Conservation (phyloP, 768 basidiomycete species). For the Mycena kentingensis region DNA sequence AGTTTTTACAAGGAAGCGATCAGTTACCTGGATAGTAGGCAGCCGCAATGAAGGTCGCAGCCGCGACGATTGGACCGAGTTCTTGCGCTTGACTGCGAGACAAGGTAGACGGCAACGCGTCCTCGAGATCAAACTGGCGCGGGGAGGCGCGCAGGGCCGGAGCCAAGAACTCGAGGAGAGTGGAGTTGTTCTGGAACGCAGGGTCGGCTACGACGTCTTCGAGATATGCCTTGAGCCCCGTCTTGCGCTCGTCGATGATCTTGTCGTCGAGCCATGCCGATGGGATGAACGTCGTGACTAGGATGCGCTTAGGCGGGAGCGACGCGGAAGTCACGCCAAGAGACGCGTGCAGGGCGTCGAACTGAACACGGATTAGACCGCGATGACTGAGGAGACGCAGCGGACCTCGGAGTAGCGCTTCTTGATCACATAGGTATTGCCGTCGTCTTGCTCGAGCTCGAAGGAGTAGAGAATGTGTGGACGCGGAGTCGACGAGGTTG, state of each 20-base stretch:
- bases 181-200: conserved; percentile 36
- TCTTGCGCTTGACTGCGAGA: conserved; percentile 39
- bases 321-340: conserved; percentile 25
- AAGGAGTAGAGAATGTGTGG: conserved; percentile 51
- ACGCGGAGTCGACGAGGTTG: conserved; percentile 48
- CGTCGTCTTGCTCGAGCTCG: conserved; percentile 35
- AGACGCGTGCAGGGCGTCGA: conserved; percentile 32
- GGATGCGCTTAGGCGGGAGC: conserved; percentile 45
- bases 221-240: conserved; percentile 37
- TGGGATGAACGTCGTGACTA: conserved; percentile 45
- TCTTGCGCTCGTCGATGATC: conserved; percentile 43
- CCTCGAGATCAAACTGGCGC: conserved; percentile 42
- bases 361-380: conserved; percentile 24
- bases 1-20: not conserved
- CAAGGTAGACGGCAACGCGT: conserved; percentile 49
- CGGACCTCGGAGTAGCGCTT: conserved; percentile 49
- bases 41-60: conserved; percentile 40
- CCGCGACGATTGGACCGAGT: conserved; percentile 25
- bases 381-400: not conserved
- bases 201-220: conserved; percentile 39
- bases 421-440: conserved; percentile 30
- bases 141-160: conserved; percentile 24
- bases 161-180: conserved; percentile 42
- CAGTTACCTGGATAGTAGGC: conserved; percentile 43
- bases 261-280: conserved; percentile 47